Evolutionary conservation across 1,284 basidiomycete genomes (phyloP).

Genomic region (Tremellales sp.): DNA sequence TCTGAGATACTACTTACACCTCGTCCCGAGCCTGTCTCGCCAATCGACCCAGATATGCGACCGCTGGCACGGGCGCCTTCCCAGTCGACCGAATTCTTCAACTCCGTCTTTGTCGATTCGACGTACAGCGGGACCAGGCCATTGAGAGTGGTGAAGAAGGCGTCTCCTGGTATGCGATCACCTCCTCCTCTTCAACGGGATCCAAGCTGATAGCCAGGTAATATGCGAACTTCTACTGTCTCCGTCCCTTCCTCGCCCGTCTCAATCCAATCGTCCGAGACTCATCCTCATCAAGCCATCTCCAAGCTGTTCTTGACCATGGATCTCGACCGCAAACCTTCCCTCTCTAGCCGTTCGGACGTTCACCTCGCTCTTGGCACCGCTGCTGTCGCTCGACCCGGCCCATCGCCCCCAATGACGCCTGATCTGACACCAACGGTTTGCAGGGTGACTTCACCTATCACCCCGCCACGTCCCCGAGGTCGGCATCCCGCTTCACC

Average conservation of each 20-base stretch:
- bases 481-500: conserved; percentile 12
- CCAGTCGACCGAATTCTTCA: conserved; percentile 10
- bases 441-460: too few relatives aligned
- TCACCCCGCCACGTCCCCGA: not conserved
- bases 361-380: not conserved
- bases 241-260: not conserved
- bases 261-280: not conserved
- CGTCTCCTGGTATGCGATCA: too few relatives aligned
- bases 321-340: not conserved
- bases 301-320: not conserved
- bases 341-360: not conserved
- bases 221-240: not conserved
- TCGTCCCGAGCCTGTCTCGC: not conserved
- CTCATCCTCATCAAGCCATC: not conserved
- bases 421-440: not conserved
- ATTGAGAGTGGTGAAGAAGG: conserved; percentile 20
- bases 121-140: conserved; percentile 6
- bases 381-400: not conserved
- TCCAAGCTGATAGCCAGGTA: not conserved
- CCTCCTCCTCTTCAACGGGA: not conserved
- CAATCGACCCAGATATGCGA: not conserved
- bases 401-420: not conserved
- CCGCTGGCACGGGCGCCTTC: not conserved
- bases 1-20: not conserved
- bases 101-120: conserved; percentile 16